phyloP scores from a whole-genome alignment of 2,329 filamentous ascomycete species.

The Fusarium circinatum region DNA sequence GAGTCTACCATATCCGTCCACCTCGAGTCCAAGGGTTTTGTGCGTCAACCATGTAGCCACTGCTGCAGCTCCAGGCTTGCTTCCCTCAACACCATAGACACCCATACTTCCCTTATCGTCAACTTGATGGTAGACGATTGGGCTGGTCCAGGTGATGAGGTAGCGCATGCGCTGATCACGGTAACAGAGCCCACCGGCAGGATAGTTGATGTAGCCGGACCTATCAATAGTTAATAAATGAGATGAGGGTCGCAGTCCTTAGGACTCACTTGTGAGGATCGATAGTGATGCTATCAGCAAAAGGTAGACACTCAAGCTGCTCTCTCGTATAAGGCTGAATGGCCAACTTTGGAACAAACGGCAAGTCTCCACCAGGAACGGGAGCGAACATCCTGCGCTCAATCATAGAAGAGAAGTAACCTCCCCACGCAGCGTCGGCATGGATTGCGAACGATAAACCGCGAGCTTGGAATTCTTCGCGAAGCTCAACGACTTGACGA shows the following conservation, averaged over 20 bases:
- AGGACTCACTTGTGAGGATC: neutral
- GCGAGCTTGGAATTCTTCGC: neutral
- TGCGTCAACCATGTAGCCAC: neutral
- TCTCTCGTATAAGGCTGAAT: neutral
- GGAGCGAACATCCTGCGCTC: neutral
- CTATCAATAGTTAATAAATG: fast-evolving
- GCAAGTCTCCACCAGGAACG: neutral
- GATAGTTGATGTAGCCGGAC: neutral
- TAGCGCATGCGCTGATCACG: neutral
- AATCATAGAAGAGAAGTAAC: neutral
- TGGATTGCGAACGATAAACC: neutral
- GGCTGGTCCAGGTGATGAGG: neutral
- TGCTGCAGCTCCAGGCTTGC: neutral
- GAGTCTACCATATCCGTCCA: neutral
- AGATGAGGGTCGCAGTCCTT: fast-evolving
- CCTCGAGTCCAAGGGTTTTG: neutral
- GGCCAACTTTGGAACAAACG: neutral
- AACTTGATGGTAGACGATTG: neutral
- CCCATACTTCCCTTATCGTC: neutral
- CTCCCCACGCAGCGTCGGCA: neutral
- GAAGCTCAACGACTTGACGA: neutral
- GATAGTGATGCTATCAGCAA: neutral
- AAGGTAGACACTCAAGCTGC: neutral
- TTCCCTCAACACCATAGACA: neutral
- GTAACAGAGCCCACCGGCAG: neutral